These are phyloP conservation scores for Rubia peregrina DNA, from an alignment of 305 asterid genomes.

Conservation along the genomic window DNA sequence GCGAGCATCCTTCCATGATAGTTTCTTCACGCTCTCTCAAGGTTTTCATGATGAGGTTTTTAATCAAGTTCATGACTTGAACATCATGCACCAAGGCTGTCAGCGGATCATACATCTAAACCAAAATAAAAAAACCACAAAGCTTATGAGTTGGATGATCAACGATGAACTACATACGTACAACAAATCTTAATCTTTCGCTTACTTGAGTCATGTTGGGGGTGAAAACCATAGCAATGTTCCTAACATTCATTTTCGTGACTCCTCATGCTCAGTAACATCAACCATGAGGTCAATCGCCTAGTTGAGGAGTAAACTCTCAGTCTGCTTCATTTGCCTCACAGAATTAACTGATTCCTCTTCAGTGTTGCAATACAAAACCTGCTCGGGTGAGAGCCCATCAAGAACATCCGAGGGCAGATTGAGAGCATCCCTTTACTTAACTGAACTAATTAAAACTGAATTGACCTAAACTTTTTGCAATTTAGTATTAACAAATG, in stretches of 20 bases:
- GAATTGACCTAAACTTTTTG: no score
- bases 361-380: slow-evolving; percentile 63
- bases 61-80: slow-evolving; percentile 93
- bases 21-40: slow-evolving; percentile 65
- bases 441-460: no score
- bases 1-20: slow-evolving; percentile 46
- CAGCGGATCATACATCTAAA: slow-evolving; percentile 91
- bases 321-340: slow-evolving; percentile 68
- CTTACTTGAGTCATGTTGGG: no score
- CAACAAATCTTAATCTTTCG: no score
- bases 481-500: no score
- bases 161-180: no score
- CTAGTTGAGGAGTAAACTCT: slow-evolving; percentile 74
- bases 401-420: slow-evolving; percentile 88
- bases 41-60: no score
- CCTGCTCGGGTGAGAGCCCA: slow-evolving; percentile 82
- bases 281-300: slow-evolving; percentile 94
- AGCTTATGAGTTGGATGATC: no score
- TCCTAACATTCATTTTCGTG: no score
- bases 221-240: no score
- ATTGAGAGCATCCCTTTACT: no score
- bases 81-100: slow-evolving; percentile 96
- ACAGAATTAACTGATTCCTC: slow-evolving; percentile 64
- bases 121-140: no score
- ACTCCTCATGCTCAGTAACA: slow-evolving; percentile 79